Conservation (phyloP, 2,329 filamentous ascomycete genomes). For the Cordyceps javanica region DNA sequence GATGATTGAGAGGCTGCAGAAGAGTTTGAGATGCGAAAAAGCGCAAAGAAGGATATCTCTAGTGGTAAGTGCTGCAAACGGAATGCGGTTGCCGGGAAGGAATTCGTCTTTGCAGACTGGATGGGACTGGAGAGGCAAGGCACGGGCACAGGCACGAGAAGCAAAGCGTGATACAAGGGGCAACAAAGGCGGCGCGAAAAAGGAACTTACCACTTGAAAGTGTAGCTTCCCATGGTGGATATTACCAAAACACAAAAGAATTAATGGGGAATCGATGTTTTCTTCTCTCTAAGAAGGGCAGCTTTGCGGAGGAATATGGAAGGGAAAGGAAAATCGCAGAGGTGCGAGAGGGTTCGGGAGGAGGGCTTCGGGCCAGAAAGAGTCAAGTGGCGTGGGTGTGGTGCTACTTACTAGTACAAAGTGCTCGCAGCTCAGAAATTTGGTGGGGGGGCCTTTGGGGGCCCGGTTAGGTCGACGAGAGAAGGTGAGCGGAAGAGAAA, state of each 20-base stretch:
- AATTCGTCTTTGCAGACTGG: slow-evolving; percentile 2
- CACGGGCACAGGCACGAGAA: neutral
- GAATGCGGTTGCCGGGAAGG: slow-evolving; percentile 10
- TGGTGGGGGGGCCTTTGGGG: neutral
- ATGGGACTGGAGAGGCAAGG: neutral
- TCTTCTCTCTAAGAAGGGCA: neutral
- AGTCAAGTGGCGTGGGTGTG: neutral
- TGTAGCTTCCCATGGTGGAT: slow-evolving; percentile 57
- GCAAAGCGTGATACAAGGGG: slow-evolving; percentile 1
- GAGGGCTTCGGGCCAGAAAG: slow-evolving; percentile 3
- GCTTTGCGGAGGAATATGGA: slow-evolving; percentile 11
- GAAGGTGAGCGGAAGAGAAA: slow-evolving; percentile 2
- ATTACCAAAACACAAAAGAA: slow-evolving; percentile 17
- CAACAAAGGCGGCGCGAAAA: neutral
- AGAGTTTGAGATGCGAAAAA: neutral
- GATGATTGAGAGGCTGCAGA: neutral
- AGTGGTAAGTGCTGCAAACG: neutral
- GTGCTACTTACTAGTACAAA: neutral
- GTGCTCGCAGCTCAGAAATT: neutral
- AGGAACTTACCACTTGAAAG: slow-evolving; percentile 60
- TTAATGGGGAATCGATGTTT: slow-evolving; percentile 14
- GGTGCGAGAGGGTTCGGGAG: slow-evolving; percentile 10
- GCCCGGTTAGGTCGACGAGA: neutral
- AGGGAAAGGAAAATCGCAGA: slow-evolving; percentile 5
- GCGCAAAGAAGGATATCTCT: neutral